Evolutionary conservation across 2,329 filamentous ascomycete species (phyloP).

Genomic region (Eurotiales sp.): DNA sequence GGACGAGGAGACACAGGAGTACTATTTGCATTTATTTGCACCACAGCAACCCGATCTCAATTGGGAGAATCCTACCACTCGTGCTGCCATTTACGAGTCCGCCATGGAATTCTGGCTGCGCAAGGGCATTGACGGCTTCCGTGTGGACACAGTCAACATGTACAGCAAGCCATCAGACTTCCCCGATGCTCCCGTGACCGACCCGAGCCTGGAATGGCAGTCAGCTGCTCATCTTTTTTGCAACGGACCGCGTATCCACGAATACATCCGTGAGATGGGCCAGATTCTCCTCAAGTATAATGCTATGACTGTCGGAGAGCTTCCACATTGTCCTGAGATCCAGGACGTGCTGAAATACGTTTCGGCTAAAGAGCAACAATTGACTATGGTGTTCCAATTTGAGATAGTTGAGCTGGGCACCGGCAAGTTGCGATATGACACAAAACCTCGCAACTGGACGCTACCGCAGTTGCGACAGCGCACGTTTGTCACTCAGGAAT

Average conservation of each 20-base stretch:
- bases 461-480: constrained; percentile 49
- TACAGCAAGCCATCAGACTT: constrained; percentile 62
- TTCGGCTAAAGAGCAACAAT: constrained; percentile 4
- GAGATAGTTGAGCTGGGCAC: constrained; percentile 58
- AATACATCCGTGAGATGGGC: constrained; percentile 51
- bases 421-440: constrained; percentile 48
- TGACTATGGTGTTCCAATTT: constrained; percentile 69
- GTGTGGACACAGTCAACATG: constrained; percentile 70
- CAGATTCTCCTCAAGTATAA: constrained; percentile 53
- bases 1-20: constrained; percentile 63
- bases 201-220: constrained; percentile 27
- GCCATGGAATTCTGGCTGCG: constrained; percentile 72
- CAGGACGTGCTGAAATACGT: constrained; percentile 38
- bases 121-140: constrained; percentile 64
- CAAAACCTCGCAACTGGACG: constrained; percentile 41
- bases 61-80: constrained; percentile 66
- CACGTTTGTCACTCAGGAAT: constrained; percentile 39
- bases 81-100: constrained; percentile 62
- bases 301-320: constrained; percentile 59
- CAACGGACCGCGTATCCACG: constrained; percentile 57
- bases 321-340: constrained; percentile 53
- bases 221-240: constrained; percentile 43
- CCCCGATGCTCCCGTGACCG: constrained; percentile 40
- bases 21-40: constrained; percentile 69
- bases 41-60: constrained; percentile 75